phyloP scores from a whole-genome alignment of 169 alveolate species.

The Besnoitia besnoiti region DNA sequence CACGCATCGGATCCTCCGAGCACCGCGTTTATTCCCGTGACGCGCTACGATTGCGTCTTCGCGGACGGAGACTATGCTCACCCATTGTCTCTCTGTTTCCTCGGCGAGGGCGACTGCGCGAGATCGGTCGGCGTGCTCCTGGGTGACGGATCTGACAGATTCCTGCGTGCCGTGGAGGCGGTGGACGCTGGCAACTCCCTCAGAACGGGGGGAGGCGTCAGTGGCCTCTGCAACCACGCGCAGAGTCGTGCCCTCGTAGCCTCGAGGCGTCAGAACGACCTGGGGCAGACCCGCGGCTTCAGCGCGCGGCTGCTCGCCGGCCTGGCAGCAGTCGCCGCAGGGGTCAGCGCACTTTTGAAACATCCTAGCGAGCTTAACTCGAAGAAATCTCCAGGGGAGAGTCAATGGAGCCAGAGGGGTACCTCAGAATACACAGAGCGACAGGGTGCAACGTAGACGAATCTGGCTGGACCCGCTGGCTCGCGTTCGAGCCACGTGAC shows the following conservation, averaged over 20 bases:
- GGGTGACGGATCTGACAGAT: conserved; percentile 63
- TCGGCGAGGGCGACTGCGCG: conserved; percentile 74
- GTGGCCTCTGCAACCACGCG: background rate
- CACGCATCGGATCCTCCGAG: background rate
- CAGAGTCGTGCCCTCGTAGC: background rate
- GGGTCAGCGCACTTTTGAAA: conserved; percentile 27
- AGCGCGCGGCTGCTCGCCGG: conserved; percentile 42
- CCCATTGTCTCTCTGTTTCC: conserved; percentile 79
- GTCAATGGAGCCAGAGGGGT: background rate
- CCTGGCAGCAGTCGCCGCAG: conserved; percentile 52
- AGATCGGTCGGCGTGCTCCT: conserved; percentile 70
- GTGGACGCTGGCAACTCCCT: background rate
- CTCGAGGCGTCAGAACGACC: conserved; percentile 1
- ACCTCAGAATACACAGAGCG: background rate
- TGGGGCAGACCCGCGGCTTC: background rate
- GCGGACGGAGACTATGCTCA: conserved; percentile 33
- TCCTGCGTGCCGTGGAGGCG: conserved; percentile 65
- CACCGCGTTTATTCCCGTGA: background rate
- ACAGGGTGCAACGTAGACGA: background rate
- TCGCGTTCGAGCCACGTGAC: background rate
- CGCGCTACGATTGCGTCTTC: background rate
- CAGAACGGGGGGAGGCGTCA: background rate
- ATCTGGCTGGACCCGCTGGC: background rate
- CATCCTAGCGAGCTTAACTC: background rate
- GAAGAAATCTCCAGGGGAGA: background rate